Evolutionary conservation across 768 basidiomycete genomes (phyloP), one percentile per base, ranked within the genome.

Genomic region (Collybiopsis luxurians): DNA sequence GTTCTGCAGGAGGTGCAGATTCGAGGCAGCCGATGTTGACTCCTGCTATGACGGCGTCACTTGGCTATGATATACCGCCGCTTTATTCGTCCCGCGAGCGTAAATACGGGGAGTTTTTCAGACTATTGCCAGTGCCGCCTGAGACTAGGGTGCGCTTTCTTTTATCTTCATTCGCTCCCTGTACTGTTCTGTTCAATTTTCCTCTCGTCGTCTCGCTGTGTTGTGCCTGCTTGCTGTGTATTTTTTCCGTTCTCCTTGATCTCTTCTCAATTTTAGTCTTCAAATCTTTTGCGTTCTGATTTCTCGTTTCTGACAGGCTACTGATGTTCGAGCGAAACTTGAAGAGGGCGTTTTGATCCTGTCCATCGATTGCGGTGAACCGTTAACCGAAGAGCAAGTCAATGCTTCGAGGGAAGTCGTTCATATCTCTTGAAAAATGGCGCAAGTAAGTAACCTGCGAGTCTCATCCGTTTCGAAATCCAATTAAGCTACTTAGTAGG

Each of bases 111-210:
- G 50, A 51, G 36, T 51, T 51, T 28, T 39, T 24, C 19, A 51
- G 50, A 51, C 19, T 51, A 17, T n/a, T 51, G 50, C 50, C 50
- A 15, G 50, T 51, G 50, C 50, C 50, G 36, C 50, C 50, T 51
- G 50, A 51, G 23, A 51, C 50, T 21, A 51, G 50, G 50, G 50
- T 51, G 50, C 50, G 50, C 50, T 51, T 39, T 42, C 31, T 51
- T n/a, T n/a, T 23, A 51, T 51, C 50, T 51, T 30, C 21, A 19
- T 23, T 50, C 31, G 23, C 34, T 19, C 23, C 34, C 36, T 34
- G 28, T 17, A n/a, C 17, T 42, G 31, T 6, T 6, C 13, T 13
- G 31, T 6, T 34, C 31, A 34, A 6, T 34, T 34, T 34, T 34
- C 13, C 31, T 34, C 40, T 21, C 40, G 40, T 42, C 7, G 17